phyloP scores from a whole-genome alignment of 2,329 filamentous ascomycete species.

The Penicillium paneum region DNA sequence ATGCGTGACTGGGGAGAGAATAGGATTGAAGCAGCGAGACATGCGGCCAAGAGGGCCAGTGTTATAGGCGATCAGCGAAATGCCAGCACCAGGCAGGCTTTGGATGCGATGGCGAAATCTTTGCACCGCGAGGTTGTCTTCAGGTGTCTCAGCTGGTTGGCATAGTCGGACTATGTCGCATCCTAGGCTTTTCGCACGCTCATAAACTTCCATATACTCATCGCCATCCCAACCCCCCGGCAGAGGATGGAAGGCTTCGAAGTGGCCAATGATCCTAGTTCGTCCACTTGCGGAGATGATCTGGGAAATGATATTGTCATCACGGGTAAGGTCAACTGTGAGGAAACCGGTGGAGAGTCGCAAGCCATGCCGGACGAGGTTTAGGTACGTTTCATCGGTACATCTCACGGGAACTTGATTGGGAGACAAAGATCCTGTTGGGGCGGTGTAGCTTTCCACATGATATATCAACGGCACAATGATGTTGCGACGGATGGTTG shows the following conservation, averaged over 20 bases:
- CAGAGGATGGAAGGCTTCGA: constrained; percentile 43
- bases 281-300: constrained; percentile 53
- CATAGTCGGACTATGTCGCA: constrained; percentile 63
- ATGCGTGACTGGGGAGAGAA: constrained; percentile 60
- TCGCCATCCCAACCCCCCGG: constrained; percentile 56
- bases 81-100: constrained; percentile 41
- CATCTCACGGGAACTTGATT: constrained; percentile 25
- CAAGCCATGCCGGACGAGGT: constrained; percentile 58
- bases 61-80: constrained; percentile 64
- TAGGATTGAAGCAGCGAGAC: constrained; percentile 65
- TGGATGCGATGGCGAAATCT: constrained; percentile 53
- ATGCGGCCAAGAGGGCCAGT: constrained; percentile 60
- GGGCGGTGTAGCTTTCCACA: constrained; percentile 36
- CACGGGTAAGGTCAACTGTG: constrained; percentile 60
- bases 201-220: constrained; percentile 57
- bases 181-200: constrained; percentile 55
- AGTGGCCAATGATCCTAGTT: constrained; percentile 61
- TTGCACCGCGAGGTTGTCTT: constrained; percentile 62
- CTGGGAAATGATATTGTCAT: constrained; percentile 50
- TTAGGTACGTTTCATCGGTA: constrained; percentile 48
- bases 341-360: constrained; percentile 62
- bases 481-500: constrained; percentile 60
- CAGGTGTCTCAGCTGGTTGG: constrained; percentile 54
- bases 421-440: constrained; percentile 20
- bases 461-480: constrained; percentile 60